Evolutionary conservation across 805 yeast species (phyloP).

Genomic region (Saturnispora saitoi): DNA sequence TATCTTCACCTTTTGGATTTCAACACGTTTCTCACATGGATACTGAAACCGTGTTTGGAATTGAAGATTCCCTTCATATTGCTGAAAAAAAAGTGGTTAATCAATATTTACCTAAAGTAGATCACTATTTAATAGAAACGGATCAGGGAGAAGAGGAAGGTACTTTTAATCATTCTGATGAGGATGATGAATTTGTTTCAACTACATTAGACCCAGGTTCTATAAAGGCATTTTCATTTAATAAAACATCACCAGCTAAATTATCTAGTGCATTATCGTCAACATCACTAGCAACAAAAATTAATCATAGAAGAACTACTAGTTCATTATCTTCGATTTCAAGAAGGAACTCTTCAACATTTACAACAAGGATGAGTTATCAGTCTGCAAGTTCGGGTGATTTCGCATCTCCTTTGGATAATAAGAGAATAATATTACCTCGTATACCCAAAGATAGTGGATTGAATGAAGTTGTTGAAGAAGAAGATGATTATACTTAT

Average conservation of each 20-base stretch:
- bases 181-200: not conserved
- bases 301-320: not conserved
- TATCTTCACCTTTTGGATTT: conserved; percentile 11
- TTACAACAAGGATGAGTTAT: conserved; percentile 1
- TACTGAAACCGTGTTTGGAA: not conserved
- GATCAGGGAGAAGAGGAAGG: not conserved
- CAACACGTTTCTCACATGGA: conserved; percentile 5
- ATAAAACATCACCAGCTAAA: conserved; percentile 2
- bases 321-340: not conserved
- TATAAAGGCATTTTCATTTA: conserved; percentile 3
- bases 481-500: not conserved
- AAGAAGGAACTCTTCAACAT: not conserved
- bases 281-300: not conserved
- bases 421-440: not conserved
- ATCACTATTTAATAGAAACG: not conserved
- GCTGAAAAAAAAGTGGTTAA: not conserved
- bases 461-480: not conserved
- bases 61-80: not conserved
- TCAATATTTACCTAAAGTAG: not conserved
- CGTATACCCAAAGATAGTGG: not conserved
- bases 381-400: conserved; percentile 2
- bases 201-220: not conserved
- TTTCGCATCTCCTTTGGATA: not conserved
- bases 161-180: not conserved
- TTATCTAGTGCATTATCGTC: not conserved